Conservation (phyloP, 768 basidiomycete species). For the Termitomyces sp. region DNA sequence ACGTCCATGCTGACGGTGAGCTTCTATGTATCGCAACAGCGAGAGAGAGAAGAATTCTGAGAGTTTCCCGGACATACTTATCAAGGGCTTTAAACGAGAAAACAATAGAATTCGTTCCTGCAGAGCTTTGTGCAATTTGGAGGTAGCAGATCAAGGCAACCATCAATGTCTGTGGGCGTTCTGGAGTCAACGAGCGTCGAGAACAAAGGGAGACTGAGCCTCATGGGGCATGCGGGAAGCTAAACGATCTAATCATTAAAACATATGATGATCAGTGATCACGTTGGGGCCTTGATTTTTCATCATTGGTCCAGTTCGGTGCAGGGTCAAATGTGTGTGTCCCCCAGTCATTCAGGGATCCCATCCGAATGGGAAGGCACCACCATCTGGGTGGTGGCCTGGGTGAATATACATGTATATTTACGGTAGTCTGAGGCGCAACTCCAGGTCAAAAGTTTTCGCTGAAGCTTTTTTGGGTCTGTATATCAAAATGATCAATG, state of each 20-base stretch:
- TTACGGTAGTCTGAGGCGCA: too few species aligned
- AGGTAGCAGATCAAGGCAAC: not conserved
- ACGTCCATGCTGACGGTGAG: not conserved
- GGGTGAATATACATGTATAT: too few species aligned
- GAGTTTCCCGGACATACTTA: not conserved
- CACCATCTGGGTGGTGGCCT: too few species aligned
- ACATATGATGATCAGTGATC: too few species aligned
- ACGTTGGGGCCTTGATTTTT: too few species aligned
- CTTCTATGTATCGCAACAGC: not conserved
- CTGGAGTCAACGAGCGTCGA: not conserved
- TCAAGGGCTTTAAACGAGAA: not conserved
- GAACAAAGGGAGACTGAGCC: not conserved
- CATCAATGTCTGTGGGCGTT: not conserved
- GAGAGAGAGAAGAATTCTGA: not conserved
- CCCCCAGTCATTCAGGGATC: too few species aligned
- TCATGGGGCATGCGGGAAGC: not conserved
- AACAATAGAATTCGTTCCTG: not conserved
- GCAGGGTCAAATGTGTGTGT: too few species aligned
- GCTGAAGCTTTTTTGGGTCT: too few species aligned
- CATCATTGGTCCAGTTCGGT: too few species aligned
- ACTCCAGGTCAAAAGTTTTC: too few species aligned
- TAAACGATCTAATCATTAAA: not conserved
- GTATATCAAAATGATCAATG: too few species aligned
- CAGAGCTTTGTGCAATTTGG: constrained; percentile 1
- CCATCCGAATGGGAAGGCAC: too few species aligned